phyloP scores from a whole-genome alignment of 164 flowering plant species.

The Litsea cubeba region DNA sequence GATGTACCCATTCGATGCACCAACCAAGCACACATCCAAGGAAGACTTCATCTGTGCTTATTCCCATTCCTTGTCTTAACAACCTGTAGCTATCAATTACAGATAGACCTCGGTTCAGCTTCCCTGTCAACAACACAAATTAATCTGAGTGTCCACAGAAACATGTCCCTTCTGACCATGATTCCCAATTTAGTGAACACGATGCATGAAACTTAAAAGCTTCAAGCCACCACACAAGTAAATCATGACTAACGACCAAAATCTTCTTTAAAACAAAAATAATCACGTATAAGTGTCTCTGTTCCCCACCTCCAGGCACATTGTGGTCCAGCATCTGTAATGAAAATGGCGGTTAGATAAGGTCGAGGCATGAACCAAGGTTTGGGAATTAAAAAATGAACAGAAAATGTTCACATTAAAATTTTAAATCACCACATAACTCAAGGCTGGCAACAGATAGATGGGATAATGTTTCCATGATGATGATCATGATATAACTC shows the following conservation, averaged over 20 bases:
- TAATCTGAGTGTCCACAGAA: neutral
- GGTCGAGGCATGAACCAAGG: neutral
- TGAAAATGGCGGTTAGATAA: constrained; percentile 9
- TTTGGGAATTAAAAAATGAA: neutral
- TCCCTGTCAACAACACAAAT: constrained; percentile 43
- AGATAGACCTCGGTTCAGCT: constrained; percentile 88
- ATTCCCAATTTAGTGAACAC: neutral
- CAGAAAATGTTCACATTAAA: neutral
- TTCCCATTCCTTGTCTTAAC: constrained; percentile 64
- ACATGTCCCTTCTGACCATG: constrained; percentile 1
- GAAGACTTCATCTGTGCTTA: constrained; percentile 66
- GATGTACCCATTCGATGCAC: constrained; percentile 94
- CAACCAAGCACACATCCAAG: constrained; percentile 80
- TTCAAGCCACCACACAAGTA: neutral
- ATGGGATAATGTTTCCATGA: neutral
- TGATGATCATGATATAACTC: neutral
- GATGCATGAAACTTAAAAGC: neutral
- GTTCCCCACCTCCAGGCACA: constrained; percentile 83
- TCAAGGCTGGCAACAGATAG: neutral
- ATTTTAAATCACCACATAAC: neutral
- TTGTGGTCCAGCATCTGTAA: constrained; percentile 97
- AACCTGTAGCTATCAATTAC: constrained; percentile 82
- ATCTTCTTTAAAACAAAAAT: constrained; percentile 2
- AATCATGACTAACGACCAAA: constrained; percentile 3
- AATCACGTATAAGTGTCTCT: neutral